Base-by-base conservation (phyloP, 805 yeast genomes). In the Candida methanosorbosa region DNA sequence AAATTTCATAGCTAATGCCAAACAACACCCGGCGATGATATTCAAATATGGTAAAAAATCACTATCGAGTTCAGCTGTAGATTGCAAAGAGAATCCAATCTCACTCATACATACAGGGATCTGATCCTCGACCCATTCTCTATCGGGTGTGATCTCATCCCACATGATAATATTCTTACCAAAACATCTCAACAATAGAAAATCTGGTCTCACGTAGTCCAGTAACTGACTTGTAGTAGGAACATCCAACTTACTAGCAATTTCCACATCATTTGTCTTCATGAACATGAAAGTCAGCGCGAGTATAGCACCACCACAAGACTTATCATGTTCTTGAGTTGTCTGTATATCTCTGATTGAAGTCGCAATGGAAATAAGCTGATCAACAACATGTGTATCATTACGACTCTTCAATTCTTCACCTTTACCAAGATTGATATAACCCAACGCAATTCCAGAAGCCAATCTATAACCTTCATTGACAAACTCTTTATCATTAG, bases 391-490 rank as follows among this genome's bases (percentile, higher is more conserved):
- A 44, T 70, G 77, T 0, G 80, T 66, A 49, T 81, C 92, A 39
- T 70, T 70, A 2, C 49, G 41, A 14, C 42, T 40, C 32, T 69
- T 61, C 32, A 80, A 55, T 39, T 70, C 73, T 34, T 70, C 70
- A 1, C 92, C 94, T 37, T 74, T 72, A 1, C 94, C 95, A 21
- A 87, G 54, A 48, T 88, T 87, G 13, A 87, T 77, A 37, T 78
- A 72, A 0, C 99, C 99, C 14, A 88, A 57, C 0, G 95, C 75
- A 28, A 90, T 72, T 0, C 98, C 98, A 1, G 94, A 94, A 1
- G 94, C 83, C 11, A 85, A 60, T 36, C 94, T 62, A 48, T 88
- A 90, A 2, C 88, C 82, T 54, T 88, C 96, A 54, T 75, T 77
- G 2, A 77, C 75, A 30, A 68, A 58, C 21, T 62, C 68, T 34